Evolutionary conservation across 352 stramenopile species (phyloP), one percentile per base, ranked within the genome.

Genomic region (Halophytophthora polymorphica): DNA sequence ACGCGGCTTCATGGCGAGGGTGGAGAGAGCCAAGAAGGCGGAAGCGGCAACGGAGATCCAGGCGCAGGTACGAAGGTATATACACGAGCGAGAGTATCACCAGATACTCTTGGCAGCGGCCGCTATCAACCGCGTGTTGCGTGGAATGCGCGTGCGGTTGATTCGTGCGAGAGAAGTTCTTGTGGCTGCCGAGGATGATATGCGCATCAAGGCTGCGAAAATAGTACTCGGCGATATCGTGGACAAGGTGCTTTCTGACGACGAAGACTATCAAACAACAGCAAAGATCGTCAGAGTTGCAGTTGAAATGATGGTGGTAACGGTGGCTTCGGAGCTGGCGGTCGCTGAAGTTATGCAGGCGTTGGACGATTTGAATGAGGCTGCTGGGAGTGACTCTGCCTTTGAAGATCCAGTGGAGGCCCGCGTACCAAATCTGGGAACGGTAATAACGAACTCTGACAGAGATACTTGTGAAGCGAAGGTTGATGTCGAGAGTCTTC

Each of bases 121-220:
- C 41, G 58, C 19, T 1, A 62, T 76, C 3, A 72, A 76, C 51
- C 66, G 66, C 17, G 56, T 62, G n/a, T 29, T 76, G 28, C 63
- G 62, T 31, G 62, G 62, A 1, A 64, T 71, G 66, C 36, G 61
- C 29, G 58, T 47, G 12, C 34, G 51, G n/a, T 19, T 29, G 1
- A 13, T 58, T n/a, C 42, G 28, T 3, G 44, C 45, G 10, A 42
- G 31, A n/a, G 34, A 39, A 35, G 46, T 34, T 39, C 11, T 53
- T 17, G 46, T 34, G 18, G 46, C 14, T 2, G 34, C 19, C 0
- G 31, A 42, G 21, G 35, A 43, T 18, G 31, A 42, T 2, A 31
- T 42, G 34, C 17, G 3, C 2, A 6, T 41, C 1, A 18, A 23
- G 34, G 19, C 19, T 8, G 45, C 34, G 21, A 12, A 23, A 18